Evolutionary conservation across 106 monocot species (phyloP), one percentile per base, ranked within the genome.

Genomic region (Dioscorea zingiberensis): DNA sequence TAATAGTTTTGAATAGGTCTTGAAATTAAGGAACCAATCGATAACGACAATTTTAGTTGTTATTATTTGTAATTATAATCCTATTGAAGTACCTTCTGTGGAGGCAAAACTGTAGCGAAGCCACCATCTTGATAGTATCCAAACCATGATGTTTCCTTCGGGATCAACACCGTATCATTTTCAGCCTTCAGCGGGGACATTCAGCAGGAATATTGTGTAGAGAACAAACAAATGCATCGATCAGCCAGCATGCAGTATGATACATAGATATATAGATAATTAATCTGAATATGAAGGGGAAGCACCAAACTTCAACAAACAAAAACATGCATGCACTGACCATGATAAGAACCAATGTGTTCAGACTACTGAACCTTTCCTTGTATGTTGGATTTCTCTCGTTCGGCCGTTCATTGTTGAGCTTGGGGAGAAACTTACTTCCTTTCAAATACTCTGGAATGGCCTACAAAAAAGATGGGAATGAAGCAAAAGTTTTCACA

Each of bases 91-190:
- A 32, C 97, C 86, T 98, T 70, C 48, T 86, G 74, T 48, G 97
- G 76, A 60, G 88, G 71, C 56, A 98, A 61, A 69, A 92, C 53
- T 58, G 79, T 76, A 49, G 27, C 59, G 24, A 98, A 98, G 26
- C 81, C 74, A 25, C 86, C 97, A 80, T 98, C 86, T n/a, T 85
- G 81, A 59, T 83, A 98, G 71, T 79, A 97, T 66, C 97, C 97
- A 71, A 97, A 97, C 97, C 97, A 97, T 54, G 97, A 77, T 46
- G 97, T 89, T 68, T 98, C 97, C 45, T 83, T 80, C 48, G 97
- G 97, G 68, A 92, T 82, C 79, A 98, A 68, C n/a, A 98, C 84
- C 0, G 69, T 63, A 17, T 98, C 97, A 23, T 82, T 54, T 46
- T 82, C 76, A 72, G 80, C 86, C 97, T 98, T 60, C 64, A 25